Evolutionary conservation across 2,329 filamentous ascomycete genomes (phyloP), one percentile per base, ranked within the genome.

Genomic region (Hymenoscyphus fraxineus): DNA sequence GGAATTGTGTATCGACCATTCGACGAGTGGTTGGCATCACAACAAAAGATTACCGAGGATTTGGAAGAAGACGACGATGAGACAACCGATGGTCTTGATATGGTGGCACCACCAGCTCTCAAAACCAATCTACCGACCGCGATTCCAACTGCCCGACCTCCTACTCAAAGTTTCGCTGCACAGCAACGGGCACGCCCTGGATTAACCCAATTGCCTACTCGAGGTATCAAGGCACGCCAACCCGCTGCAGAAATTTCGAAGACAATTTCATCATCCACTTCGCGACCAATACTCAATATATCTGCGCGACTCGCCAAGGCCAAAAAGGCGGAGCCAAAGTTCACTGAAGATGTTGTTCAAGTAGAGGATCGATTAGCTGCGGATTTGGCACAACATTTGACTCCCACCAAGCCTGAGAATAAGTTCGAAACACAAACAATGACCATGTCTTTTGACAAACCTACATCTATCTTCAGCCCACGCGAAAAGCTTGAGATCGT

Each of bases 1-100:
- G 82, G 84, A 54, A 79, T 88, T 59, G 86, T 89, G 13, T 89
- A 89, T 72, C 79, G 85, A 27, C 86, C 86, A 0, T 89, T 86
- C 66, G 84, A 87, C 61, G 85, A 87, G 65, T 83, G 85, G 75
- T 75, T 84, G 65, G 81, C 77, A 71, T 86, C 88, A 71, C 82
- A 85, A 64, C 62, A 60, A 64, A 62, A 62, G 2, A 35, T 27
- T 7, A 27, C 44, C 35, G 44, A 55, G 54, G 32, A 58, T 12
- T 22, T 67, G 13, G 44, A 60, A 10, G 59, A 66, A 22, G 58
- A 66, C 7, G 64, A 56, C 6, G 66, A 64, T 31, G 61, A 64
- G 10, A 64, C 67, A 38, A 59, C 66, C 35, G 64, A 70, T 31
- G 51, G 59, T 31, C 39, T 70, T n/a, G 62, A 66, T 9, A 67